These are phyloP conservation scores for Endocladia muricata DNA, from an alignment of 31 red algal species.

Conservation along the genomic window DNA sequence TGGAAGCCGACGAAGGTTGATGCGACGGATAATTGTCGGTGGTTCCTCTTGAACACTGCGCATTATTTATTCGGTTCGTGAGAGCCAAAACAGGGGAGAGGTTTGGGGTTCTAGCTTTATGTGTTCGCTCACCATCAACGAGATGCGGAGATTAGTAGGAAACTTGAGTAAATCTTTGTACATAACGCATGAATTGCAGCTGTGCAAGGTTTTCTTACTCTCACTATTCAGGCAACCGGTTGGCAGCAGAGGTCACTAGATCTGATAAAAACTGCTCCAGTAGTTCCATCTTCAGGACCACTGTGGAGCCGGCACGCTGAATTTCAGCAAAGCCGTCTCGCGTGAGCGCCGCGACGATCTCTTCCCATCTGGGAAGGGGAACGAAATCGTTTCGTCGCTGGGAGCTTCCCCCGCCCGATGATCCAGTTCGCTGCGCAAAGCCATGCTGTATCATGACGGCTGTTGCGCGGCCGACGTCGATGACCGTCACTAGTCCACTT, in stretches of 20 bases:
- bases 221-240: neutral
- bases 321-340: conserved; percentile 48
- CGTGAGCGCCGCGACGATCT: conserved; percentile 47
- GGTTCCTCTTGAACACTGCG: too few relatives aligned
- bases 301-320: conserved; percentile 69
- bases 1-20: too few relatives aligned
- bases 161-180: too few relatives aligned
- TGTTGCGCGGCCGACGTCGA: conserved; percentile 87
- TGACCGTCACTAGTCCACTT: conserved; percentile 67
- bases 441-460: conserved; percentile 86
- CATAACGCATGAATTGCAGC: too few relatives aligned
- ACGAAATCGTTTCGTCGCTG: conserved; percentile 48
- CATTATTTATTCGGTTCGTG: too few relatives aligned
- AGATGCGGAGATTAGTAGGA: too few relatives aligned
- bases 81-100: too few relatives aligned
- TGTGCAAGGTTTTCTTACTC: too few relatives aligned
- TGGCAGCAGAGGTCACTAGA: conserved; percentile 63
- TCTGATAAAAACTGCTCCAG: conserved; percentile 68
- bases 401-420: conserved; percentile 16
- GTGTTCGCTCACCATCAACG: too few relatives aligned
- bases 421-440: conserved; percentile 30
- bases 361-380: conserved; percentile 68
- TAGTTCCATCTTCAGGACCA: conserved; percentile 70
- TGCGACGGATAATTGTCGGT: too few relatives aligned
- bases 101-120: too few relatives aligned